Conservation (phyloP, 2,329 filamentous ascomycete species). For the Colletotrichum australisinense region DNA sequence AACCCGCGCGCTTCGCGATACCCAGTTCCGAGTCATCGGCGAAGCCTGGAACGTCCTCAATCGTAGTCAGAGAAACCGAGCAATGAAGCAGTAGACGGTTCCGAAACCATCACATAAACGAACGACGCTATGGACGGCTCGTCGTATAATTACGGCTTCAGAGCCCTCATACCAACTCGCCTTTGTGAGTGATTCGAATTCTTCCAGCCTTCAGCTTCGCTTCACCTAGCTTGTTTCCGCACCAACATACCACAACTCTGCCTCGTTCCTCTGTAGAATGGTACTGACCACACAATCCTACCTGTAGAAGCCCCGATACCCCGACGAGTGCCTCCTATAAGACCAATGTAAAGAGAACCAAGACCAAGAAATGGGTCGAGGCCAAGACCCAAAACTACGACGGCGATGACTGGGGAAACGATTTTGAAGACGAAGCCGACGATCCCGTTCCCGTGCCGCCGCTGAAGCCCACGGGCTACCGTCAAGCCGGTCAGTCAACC, state of each 20-base stretch:
- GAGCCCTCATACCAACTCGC: conserved; percentile 28
- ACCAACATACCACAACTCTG: neutral
- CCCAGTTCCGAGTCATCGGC: neutral
- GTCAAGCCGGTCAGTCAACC: conserved; percentile 47
- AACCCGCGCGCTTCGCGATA: conserved; percentile 10
- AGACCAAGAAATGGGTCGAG: conserved; percentile 95
- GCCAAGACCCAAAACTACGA: conserved; percentile 89
- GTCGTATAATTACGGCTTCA: conserved; percentile 32
- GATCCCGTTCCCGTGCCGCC: conserved; percentile 51
- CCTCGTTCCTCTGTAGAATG: neutral
- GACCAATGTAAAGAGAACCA: conserved; percentile 87
- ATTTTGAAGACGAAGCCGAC: conserved; percentile 65
- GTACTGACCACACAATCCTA: neutral
- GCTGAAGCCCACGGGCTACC: conserved; percentile 31
- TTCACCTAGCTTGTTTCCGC: neutral
- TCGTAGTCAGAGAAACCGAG: neutral
- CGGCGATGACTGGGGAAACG: conserved; percentile 91
- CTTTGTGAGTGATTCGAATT: conserved; percentile 22
- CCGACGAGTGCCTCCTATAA: conserved; percentile 66
- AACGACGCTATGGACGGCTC: conserved; percentile 30
- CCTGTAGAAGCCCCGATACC: conserved; percentile 33
- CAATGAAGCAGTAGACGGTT: conserved; percentile 22
- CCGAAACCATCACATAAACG: conserved; percentile 5
- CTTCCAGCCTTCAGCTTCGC: neutral
- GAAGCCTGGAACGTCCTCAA: neutral